These are phyloP conservation scores for Leccinum variicolor DNA, from an alignment of 768 basidiomycete genomes.

Conservation along the genomic window DNA sequence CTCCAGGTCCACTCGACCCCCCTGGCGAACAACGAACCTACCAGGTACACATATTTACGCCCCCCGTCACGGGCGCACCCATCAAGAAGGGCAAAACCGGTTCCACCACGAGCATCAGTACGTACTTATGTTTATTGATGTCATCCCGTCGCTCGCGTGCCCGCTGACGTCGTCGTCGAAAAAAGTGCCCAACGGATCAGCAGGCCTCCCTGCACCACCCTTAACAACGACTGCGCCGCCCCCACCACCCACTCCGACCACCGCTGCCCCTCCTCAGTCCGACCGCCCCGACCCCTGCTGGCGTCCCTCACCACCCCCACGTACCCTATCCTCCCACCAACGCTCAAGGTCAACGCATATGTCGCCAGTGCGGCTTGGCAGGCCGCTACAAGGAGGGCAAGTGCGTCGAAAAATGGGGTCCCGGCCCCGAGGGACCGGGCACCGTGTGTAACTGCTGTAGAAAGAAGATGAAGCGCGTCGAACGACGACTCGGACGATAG, in stretches of 20 bases:
- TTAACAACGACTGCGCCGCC: constrained; percentile 8
- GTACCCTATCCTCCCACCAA: constrained; percentile 37
- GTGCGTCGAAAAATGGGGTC: constrained; percentile 87
- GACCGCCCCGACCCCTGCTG: not conserved
- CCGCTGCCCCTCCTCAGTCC: constrained; percentile 12
- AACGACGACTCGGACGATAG: constrained; percentile 67
- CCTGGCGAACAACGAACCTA: constrained; percentile 43
- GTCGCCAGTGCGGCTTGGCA: constrained; percentile 68
- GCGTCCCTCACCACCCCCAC: constrained; percentile 9
- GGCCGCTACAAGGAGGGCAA: constrained; percentile 83
- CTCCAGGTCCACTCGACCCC: constrained; percentile 29
- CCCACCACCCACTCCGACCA: constrained; percentile 14
- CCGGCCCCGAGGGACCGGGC: constrained; percentile 78
- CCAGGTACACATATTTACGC: constrained; percentile 70
- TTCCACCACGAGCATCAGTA: constrained; percentile 21
- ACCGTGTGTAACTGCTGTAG: constrained; percentile 84
- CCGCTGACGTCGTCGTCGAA: constrained; percentile 7
- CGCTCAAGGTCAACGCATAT: constrained; percentile 67
- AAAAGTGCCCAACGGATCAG: constrained; percentile 20
- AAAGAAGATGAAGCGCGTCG: constrained; percentile 85
- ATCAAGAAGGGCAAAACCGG: constrained; percentile 58
- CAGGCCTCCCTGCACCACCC: constrained; percentile 16
- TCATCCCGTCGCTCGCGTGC: constrained; percentile 4
- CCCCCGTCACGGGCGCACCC: constrained; percentile 70
- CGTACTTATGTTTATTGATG: constrained; percentile 2